Evolutionary conservation across 2,329 filamentous ascomycete species (phyloP).

Genomic region (Rutstroemia sydowiana): DNA sequence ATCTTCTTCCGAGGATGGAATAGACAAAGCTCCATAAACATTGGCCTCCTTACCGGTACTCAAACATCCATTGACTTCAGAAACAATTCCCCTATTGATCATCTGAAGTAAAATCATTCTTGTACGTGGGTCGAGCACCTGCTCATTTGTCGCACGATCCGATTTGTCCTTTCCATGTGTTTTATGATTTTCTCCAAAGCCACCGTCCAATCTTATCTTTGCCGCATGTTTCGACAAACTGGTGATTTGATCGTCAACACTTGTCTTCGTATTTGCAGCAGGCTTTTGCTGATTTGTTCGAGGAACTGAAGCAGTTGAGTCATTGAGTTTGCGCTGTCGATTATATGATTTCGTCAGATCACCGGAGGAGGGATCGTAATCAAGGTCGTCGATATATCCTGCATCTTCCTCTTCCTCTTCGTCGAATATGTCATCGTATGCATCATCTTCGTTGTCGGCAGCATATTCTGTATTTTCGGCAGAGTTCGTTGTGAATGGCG

Average conservation of each 20-base stretch:
- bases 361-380: slow-evolving; percentile 48
- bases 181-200: slow-evolving; percentile 43
- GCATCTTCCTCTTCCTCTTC: slow-evolving; percentile 48
- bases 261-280: slow-evolving; percentile 68
- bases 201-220: slow-evolving; percentile 72
- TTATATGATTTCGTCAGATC: slow-evolving; percentile 83
- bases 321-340: slow-evolving; percentile 64
- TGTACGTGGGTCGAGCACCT: slow-evolving; percentile 88
- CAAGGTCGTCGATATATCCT: slow-evolving; percentile 50
- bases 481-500: slow-evolving; percentile 27
- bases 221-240: slow-evolving; percentile 77
- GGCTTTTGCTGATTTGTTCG: slow-evolving; percentile 75
- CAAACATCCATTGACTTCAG: slow-evolving; percentile 88
- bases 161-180: slow-evolving; percentile 73
- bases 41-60: slow-evolving; percentile 98
- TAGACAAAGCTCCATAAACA: slow-evolving; percentile 81
- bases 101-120: slow-evolving; percentile 94
- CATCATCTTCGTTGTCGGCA: slow-evolving; percentile 35
- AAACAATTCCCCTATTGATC: slow-evolving; percentile 85
- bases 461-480: slow-evolving; percentile 28
- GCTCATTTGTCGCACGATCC: slow-evolving; percentile 87
- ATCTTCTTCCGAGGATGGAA: slow-evolving; percentile 43
- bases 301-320: slow-evolving; percentile 41
- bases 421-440: slow-evolving; percentile 41
- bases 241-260: slow-evolving; percentile 80